Base-by-base conservation (phyloP, 495 filamentous ascomycete genomes). In the Xeromyces bisporus region DNA sequence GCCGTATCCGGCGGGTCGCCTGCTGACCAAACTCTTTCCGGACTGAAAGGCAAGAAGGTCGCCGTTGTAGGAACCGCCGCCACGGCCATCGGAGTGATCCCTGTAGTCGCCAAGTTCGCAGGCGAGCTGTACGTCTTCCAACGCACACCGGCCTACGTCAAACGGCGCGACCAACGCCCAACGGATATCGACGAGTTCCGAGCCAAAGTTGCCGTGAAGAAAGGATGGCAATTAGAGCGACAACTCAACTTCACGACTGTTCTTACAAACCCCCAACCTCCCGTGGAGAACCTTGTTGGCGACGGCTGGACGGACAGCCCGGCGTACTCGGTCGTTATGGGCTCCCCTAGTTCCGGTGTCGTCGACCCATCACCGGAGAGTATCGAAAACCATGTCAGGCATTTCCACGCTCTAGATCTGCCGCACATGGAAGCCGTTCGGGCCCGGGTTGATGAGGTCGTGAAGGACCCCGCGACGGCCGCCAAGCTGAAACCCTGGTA, bases 11-110 rank as follows among this genome's bases (percentile, higher is more conserved):
- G 20, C 20, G 9, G 20, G 9, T 21, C 20, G 9, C 20, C 20
- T 21, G 9, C 9, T 4, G 9, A 21, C 20, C 20, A 21, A 9
- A 21, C 20, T 5, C 20, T 21, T 21, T 21, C 20, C 4, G 20
- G 20, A 21, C 20, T 21, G 20, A 21, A 9, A 21, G 9, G 26
- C 7, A 65, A 66, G 44, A 42, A 42, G 3, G 58, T 67, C 12
- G 57, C 42, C 3, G 52, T 69, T 10, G 50, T 69, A 27, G 63
- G 63, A 0, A 64, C 57, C 0, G 20, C 9, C 9, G 20, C 9
- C 20, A 21, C 20, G 20, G 20, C 9, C 20, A 21, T 21, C 9
- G 20, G 20, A 21, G 20, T 9, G 5, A 21, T 21, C 20, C 20
- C 20, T 5, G 20, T 5, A 9, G 20, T 21, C 5, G 20, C 20